phyloP scores from a whole-genome alignment of 2,329 filamentous ascomycete genomes.

The Metarhizium humberi region DNA sequence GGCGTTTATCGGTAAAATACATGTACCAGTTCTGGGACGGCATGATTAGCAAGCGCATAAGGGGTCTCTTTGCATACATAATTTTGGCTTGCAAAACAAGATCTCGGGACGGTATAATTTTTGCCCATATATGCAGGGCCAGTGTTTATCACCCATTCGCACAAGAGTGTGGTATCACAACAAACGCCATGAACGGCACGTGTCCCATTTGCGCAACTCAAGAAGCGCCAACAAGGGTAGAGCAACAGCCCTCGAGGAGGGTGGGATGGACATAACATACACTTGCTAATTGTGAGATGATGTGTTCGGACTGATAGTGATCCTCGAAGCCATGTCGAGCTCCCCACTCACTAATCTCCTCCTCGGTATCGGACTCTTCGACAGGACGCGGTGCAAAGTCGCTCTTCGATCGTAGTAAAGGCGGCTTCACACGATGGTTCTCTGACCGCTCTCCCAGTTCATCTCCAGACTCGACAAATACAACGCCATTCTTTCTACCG shows the following conservation, averaged over 20 bases:
- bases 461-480: conserved; percentile 17
- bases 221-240: not conserved
- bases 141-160: not conserved
- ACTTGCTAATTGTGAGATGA: conserved; percentile 73
- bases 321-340: conserved; percentile 84
- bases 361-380: conserved; percentile 29
- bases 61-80: not conserved
- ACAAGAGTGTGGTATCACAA: conserved; percentile 4
- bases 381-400: conserved; percentile 38
- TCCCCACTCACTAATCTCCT: conserved; percentile 43
- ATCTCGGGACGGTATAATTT: not conserved
- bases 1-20: conserved; percentile 98
- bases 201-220: conserved; percentile 5
- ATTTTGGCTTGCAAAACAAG: not conserved
- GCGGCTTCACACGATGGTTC: conserved; percentile 35
- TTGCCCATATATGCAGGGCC: not conserved
- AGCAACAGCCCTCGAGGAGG: not conserved
- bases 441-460: conserved; percentile 26
- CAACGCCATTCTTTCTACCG: conserved; percentile 28
- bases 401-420: conserved; percentile 48
- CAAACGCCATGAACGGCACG: conserved; percentile 2
- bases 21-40: conserved; percentile 82
- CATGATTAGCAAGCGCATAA: conserved; percentile 2
- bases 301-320: conserved; percentile 84
- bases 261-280: conserved; percentile 36